Evolutionary conservation across 164 flowering plant genomes (phyloP), one percentile per base, ranked within the genome.

Genomic region (Magnolia kwangsiensis): DNA sequence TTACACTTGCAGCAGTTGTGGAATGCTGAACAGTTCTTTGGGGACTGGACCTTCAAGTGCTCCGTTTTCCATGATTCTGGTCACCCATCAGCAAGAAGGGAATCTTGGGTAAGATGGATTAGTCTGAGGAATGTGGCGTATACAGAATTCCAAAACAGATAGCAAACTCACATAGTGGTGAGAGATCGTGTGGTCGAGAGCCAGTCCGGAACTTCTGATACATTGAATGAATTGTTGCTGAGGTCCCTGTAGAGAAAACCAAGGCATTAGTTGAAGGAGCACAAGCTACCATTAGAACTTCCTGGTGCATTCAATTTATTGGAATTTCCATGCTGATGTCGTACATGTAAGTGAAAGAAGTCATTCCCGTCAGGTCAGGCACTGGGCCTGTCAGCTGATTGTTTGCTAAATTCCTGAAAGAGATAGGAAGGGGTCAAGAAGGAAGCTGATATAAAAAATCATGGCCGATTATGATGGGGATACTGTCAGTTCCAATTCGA

Each of bases 1-100:
- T 90, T 83, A 95, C 98, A 95, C 92, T 89, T 89, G 90, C 73
- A 93, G 88, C 71, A 94, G 71, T 73, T 86, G 88, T 18, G 94
- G 89, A 71, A 87, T 78, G 81, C 89, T 82, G 80, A 94, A 92
- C 50, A 94, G 81, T 58, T 78, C 63, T 75, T 72, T 50, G 20
- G 97, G 95, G 67, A 92, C 77, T 31, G 80, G 23, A 69, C 97
- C 97, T 77, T 86, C 82, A 70, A 92, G 85, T 65, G 86, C 58
- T 72, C 94, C 95, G 75, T 76, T 51, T 81, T 92, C 97, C 29
- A 89, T 76, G 27, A 94, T 75, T 79, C 97, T 94, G 81, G 67
- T 31, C 37, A 81, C 19, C 55, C 75, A 51, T 63, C 50, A 72
- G 23, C 19, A n/a, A 74, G 50, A 51, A 50, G 21, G 51, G 7